Evolutionary conservation across 2,329 filamentous ascomycete genomes (phyloP).

Genomic region (Pestalotiopsis sp.): DNA sequence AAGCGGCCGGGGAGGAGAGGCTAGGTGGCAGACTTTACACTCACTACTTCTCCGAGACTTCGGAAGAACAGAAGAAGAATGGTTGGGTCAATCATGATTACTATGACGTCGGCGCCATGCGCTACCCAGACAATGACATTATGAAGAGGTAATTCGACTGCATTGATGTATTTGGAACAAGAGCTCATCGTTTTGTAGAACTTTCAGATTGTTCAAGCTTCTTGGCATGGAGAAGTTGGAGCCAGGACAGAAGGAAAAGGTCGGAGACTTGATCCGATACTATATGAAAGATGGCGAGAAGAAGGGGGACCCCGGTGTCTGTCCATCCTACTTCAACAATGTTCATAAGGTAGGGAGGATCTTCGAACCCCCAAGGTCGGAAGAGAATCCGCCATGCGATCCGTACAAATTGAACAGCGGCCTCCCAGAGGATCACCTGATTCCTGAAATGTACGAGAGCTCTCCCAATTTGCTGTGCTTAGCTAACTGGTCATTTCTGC

Average conservation of each 20-base stretch:
- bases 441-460: not conserved
- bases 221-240: not conserved
- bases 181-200: slow-evolving; percentile 14
- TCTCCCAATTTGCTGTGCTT: not conserved
- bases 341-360: not conserved
- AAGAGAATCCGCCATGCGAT: not conserved
- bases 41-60: slow-evolving; percentile 18
- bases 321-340: slow-evolving; percentile 1
- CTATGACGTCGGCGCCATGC: slow-evolving; percentile 26
- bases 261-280: slow-evolving; percentile 4
- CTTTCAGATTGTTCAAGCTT: not conserved
- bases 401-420: not conserved
- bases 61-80: not conserved
- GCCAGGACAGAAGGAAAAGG: not conserved
- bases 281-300: not conserved
- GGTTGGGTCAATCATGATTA: slow-evolving; percentile 20
- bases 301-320: not conserved
- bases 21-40: slow-evolving; percentile 23
- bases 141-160: slow-evolving; percentile 18
- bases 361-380: not conserved
- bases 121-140: slow-evolving; percentile 22
- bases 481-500: not conserved
- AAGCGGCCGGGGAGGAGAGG: slow-evolving; percentile 16
- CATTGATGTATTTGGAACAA: not conserved
- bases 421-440: not conserved